Percentiles rank a stretch among this genome's conserved stretches.
These are phyloP conservation scores for Glarea lozoyensis DNA, from an alignment of 495 filamentous ascomycete species.

Conservation along the genomic window DNA sequence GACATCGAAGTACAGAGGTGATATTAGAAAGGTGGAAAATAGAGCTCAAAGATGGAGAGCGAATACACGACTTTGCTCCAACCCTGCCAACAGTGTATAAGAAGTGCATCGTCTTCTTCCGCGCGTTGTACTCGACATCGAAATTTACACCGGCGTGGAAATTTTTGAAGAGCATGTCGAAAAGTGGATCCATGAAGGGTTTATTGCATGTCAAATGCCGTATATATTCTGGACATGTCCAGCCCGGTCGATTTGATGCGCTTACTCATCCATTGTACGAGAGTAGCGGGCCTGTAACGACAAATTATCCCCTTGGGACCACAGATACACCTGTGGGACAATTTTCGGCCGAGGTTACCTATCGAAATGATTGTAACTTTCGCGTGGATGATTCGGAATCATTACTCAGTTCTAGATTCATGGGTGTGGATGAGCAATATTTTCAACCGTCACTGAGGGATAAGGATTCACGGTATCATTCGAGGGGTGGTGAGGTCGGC, in stretches of 20 bases:
- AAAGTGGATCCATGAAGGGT: slow-evolving; percentile 46
- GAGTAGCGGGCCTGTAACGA: slow-evolving; percentile 55
- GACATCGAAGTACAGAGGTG: slow-evolving; percentile 50
- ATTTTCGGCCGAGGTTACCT: slow-evolving; percentile 70
- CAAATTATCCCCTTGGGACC: slow-evolving; percentile 66
- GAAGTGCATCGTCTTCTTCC: slow-evolving; percentile 87
- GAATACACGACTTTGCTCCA: slow-evolving; percentile 54
- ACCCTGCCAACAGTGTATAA: slow-evolving; percentile 88
- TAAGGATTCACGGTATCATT: slow-evolving; percentile 24
- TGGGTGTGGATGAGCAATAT: slow-evolving; percentile 81
- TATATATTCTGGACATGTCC: slow-evolving; percentile 51
- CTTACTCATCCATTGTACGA: slow-evolving; percentile 66
- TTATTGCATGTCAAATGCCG: slow-evolving; percentile 73
- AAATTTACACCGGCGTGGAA: slow-evolving; percentile 84
- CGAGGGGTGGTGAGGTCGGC: slow-evolving; percentile 49
- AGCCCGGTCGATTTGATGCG: slow-evolving; percentile 44
- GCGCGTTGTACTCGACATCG: slow-evolving; percentile 78
- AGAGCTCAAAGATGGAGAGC: slow-evolving; percentile 55
- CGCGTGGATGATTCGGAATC: slow-evolving; percentile 86
- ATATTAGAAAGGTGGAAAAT: slow-evolving; percentile 87
- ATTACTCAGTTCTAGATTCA: slow-evolving; percentile 87
- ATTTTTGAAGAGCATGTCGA: slow-evolving; percentile 64
- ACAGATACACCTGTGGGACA: slow-evolving; percentile 80
- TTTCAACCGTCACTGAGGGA: slow-evolving; percentile 63
- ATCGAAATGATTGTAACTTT: slow-evolving; percentile 84